Evolutionary conservation across 441 rosid genomes (phyloP).

Genomic region (Viola pubescens): DNA sequence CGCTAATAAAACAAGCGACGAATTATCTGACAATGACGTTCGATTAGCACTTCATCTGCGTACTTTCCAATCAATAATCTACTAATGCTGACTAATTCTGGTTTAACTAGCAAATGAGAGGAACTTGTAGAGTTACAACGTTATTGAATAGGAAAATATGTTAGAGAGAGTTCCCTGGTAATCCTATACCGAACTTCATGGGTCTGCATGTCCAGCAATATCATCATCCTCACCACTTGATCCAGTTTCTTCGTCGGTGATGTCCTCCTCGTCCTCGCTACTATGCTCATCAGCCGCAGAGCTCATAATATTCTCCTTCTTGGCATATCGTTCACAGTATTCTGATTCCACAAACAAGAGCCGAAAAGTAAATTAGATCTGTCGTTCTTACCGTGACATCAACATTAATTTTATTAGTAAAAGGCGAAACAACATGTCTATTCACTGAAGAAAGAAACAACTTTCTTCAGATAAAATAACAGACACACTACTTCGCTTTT

Average conservation of each 20-base stretch:
- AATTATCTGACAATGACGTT: background rate
- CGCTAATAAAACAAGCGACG: background rate
- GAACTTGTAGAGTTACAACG: conserved; percentile 10
- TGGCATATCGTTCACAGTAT: conserved; percentile 51
- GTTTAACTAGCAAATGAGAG: conserved; percentile 14
- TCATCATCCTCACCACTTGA: conserved; percentile 41
- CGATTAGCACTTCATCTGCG: background rate
- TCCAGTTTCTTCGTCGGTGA: conserved; percentile 32
- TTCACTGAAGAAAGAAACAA: no score
- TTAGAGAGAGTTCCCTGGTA: conserved; percentile 7
- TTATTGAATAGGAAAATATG: conserved; percentile 2
- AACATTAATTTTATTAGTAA: no score
- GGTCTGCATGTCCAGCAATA: conserved; percentile 49
- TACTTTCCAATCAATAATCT: conserved; percentile 10
- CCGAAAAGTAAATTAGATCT: background rate
- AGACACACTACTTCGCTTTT: no score
- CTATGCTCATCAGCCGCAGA: conserved; percentile 27
- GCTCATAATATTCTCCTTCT: conserved; percentile 36
- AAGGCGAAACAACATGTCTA: no score
- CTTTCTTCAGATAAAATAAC: no score
- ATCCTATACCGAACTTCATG: conserved; percentile 18
- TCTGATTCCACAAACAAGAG: conserved; percentile 26
- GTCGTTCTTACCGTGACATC: background rate
- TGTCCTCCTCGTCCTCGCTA: conserved; percentile 31
- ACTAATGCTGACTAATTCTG: background rate